Evolutionary conservation across 495 filamentous ascomycete genomes (phyloP).

Genomic region (Podospora pseudoanserina): DNA sequence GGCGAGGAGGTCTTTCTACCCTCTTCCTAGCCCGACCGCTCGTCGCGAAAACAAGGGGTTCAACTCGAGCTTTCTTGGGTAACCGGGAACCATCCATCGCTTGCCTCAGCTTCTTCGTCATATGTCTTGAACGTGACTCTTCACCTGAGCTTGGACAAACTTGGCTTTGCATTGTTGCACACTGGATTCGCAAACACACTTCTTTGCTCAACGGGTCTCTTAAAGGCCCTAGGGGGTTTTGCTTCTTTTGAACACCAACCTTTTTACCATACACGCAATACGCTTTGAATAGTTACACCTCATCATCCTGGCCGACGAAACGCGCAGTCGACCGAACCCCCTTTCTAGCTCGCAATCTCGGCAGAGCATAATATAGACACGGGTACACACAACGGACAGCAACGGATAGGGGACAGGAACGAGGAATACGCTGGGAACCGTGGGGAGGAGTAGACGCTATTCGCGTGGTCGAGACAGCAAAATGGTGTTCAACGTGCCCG

Average conservation of each 20-base stretch:
- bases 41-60: background rate
- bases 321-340: background rate
- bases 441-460: constrained; percentile 20
- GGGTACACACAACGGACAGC: background rate
- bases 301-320: background rate
- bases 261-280: background rate
- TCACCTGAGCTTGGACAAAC: background rate
- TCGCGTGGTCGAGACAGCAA: constrained; percentile 17
- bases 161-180: constrained; percentile 3
- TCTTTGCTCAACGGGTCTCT: background rate
- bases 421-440: constrained; percentile 2
- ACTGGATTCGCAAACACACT: background rate
- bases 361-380: background rate
- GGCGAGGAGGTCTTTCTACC: background rate
- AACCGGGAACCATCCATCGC: background rate
- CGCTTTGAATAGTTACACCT: background rate
- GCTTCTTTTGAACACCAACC: background rate
- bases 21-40: background rate
- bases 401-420: background rate
- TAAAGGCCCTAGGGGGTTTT: background rate
- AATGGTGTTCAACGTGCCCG: constrained; percentile 41
- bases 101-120: constrained; percentile 1
- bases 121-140: constrained; percentile 1
- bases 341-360: background rate
- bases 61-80: background rate